These are phyloP conservation scores for Rosa hybrid DNA, from an alignment of 331 rosid species.

Conservation along the genomic window DNA sequence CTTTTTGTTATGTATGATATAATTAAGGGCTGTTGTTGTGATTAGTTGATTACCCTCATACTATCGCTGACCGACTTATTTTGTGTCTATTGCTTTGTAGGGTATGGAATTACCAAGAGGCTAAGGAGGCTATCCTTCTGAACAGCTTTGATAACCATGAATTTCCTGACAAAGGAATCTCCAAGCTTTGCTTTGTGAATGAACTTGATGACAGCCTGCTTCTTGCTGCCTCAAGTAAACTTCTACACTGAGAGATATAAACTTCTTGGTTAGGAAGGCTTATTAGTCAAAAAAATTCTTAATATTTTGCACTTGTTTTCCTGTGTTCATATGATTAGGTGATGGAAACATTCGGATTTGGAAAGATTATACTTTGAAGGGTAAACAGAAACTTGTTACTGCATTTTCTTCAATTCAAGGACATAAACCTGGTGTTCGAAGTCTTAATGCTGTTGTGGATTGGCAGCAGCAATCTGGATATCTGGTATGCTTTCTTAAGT, in stretches of 20 bases:
- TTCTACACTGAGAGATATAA: constrained; percentile 23
- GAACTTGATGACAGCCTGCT: constrained; percentile 98
- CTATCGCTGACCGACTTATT: not conserved
- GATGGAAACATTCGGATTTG: constrained; percentile 93
- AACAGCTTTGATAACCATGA: constrained; percentile 92
- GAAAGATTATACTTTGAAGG: constrained; percentile 83
- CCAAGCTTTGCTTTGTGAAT: constrained; percentile 90
- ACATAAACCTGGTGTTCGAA: constrained; percentile 83
- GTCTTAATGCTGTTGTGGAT: constrained; percentile 89
- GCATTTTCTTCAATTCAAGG: constrained; percentile 93
- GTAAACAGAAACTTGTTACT: constrained; percentile 88
- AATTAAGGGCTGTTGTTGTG: not conserved
- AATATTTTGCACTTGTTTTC: not conserved
- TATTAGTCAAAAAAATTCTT: not conserved
- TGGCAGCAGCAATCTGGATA: constrained; percentile 98
- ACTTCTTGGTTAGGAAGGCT: constrained; percentile 13
- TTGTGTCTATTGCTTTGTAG: constrained; percentile 41
- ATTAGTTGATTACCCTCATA: not conserved
- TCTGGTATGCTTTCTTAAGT: constrained; percentile 56
- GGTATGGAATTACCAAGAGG: constrained; percentile 84
- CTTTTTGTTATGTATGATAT: not conserved
- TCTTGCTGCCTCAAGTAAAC: constrained; percentile 93
- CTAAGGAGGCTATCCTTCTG: constrained; percentile 71
- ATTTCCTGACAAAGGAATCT: constrained; percentile 89
- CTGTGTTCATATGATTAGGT: constrained; percentile 42